phyloP scores from a whole-genome alignment of 768 basidiomycete species.

The Pisolithus tinctorius region DNA sequence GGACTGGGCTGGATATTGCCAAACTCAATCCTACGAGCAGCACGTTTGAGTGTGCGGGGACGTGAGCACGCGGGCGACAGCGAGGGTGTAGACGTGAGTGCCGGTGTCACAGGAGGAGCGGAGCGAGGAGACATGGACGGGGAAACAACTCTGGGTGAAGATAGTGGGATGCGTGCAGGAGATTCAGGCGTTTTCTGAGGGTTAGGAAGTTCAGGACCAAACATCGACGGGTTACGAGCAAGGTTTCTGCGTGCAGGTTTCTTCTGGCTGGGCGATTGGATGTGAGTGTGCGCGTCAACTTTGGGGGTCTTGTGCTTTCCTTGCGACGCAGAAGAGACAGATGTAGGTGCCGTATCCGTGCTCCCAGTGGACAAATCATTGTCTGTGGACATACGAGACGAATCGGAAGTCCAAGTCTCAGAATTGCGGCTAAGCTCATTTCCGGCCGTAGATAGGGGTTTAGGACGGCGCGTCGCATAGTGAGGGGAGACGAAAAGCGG shows the following conservation, averaged over 20 bases:
- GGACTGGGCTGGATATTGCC: conserved; percentile 39
- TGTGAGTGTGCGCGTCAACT: conserved; percentile 12
- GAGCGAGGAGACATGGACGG: conserved; percentile 9
- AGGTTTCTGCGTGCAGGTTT: conserved; percentile 34
- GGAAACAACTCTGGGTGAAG: conserved; percentile 12
- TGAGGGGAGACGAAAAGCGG: conserved; percentile 13
- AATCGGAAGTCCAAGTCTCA: conserved; percentile 14
- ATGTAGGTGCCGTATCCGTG: conserved; percentile 25
- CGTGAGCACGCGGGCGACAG: conserved; percentile 15
- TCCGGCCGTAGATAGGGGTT: conserved; percentile 6
- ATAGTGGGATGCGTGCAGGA: conserved; percentile 25
- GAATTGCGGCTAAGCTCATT: conserved; percentile 14
- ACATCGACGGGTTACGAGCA: conserved; percentile 57
- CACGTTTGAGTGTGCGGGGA: conserved; percentile 24
- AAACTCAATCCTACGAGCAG: conserved; percentile 61
- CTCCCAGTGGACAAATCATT: conserved; percentile 28
- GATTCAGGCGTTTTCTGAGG: conserved; percentile 30
- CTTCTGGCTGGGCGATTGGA: conserved; percentile 18
- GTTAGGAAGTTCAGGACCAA: conserved; percentile 57
- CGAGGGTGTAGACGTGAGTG: conserved; percentile 7
- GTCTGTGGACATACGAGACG: conserved; percentile 26
- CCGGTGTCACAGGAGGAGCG: conserved; percentile 7
- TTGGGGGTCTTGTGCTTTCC: conserved; percentile 18
- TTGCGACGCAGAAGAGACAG: conserved; percentile 16
- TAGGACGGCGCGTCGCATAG: conserved; percentile 10